Evolutionary conservation across 768 basidiomycete species (phyloP).

Genomic region (Lepiota venenata): DNA sequence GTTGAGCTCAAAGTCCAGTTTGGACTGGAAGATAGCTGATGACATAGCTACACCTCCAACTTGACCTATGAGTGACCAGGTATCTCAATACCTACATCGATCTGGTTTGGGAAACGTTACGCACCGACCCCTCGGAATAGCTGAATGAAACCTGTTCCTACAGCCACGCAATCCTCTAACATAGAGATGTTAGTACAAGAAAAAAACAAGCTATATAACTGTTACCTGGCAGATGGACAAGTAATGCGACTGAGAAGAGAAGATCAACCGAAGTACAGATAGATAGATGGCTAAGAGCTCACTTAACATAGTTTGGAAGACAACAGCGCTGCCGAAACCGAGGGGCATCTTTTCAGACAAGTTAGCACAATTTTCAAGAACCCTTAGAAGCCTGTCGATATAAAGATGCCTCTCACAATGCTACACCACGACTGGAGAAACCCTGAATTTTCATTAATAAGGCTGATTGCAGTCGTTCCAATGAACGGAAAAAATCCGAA

Average conservation of each 20-base stretch:
- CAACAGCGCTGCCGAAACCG: slow-evolving; percentile 73
- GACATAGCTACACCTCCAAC: slow-evolving; percentile 67
- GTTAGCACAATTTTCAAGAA: background rate
- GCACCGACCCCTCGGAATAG: slow-evolving; percentile 64
- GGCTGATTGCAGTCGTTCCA: slow-evolving; percentile 44
- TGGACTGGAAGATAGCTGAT: slow-evolving; percentile 64
- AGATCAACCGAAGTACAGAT: slow-evolving; percentile 24
- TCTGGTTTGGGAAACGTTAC: slow-evolving; percentile 12
- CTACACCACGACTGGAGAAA: slow-evolving; percentile 54
- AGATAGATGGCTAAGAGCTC: slow-evolving; percentile 19
- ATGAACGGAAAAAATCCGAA: slow-evolving; percentile 65
- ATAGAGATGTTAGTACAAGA: background rate
- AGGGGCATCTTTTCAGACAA: slow-evolving; percentile 48
- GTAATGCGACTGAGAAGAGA: slow-evolving; percentile 52
- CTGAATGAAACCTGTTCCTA: slow-evolving; percentile 67
- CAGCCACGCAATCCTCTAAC: slow-evolving; percentile 58
- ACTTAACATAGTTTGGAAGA: slow-evolving; percentile 69
- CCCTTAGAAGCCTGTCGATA: background rate
- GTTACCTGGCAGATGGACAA: slow-evolving; percentile 61
- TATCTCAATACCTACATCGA: background rate
- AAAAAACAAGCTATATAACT: background rate
- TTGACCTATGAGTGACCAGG: slow-evolving; percentile 42
- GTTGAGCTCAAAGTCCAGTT: slow-evolving; percentile 49
- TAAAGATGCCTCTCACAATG: slow-evolving; percentile 40
- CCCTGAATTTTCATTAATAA: slow-evolving; percentile 48